Evolutionary conservation across 306 rosid genomes (phyloP).

Genomic region (Dalbergia cochinchinensis): DNA sequence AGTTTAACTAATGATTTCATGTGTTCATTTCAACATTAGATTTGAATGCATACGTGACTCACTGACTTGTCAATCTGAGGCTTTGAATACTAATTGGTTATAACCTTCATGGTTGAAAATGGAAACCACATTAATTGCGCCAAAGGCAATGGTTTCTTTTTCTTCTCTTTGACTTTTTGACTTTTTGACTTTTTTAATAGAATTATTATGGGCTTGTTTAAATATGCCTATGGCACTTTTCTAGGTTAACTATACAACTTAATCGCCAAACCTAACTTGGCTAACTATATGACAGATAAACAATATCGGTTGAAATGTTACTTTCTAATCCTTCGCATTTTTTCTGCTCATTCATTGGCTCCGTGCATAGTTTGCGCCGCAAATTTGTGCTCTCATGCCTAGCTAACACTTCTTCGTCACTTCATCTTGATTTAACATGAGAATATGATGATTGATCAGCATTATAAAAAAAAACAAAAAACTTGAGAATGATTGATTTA

Average conservation of each 20-base stretch:
- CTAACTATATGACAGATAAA: neutral
- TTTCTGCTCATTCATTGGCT: slow-evolving; percentile 22
- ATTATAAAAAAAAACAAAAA: neutral
- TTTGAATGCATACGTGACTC: neutral
- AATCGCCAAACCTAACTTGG: neutral
- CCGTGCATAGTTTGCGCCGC: slow-evolving; percentile 54
- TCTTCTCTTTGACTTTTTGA: slow-evolving; percentile 38
- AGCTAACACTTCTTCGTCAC: neutral
- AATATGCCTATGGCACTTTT: slow-evolving; percentile 4
- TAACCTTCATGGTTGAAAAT: neutral
- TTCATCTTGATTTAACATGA: slow-evolving; percentile 2
- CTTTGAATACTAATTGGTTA: slow-evolving; percentile 7
- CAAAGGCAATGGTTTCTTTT: neutral
- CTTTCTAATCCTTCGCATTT: slow-evolving; percentile 16
- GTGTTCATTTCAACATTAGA: slow-evolving; percentile 26
- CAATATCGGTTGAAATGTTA: slow-evolving; percentile 5
- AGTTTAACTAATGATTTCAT: slow-evolving; percentile 1
- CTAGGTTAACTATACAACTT: neutral
- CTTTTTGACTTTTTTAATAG: neutral
- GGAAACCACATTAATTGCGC: neutral
- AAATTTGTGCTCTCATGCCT: slow-evolving; percentile 6
- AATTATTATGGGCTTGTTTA: neutral
- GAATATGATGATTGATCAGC: neutral
- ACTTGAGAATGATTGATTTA: slow-evolving; percentile 5
- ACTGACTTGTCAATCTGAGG: slow-evolving; percentile 16